phyloP scores from a whole-genome alignment of 139 green algal species.

The Gonium pectorale region DNA sequence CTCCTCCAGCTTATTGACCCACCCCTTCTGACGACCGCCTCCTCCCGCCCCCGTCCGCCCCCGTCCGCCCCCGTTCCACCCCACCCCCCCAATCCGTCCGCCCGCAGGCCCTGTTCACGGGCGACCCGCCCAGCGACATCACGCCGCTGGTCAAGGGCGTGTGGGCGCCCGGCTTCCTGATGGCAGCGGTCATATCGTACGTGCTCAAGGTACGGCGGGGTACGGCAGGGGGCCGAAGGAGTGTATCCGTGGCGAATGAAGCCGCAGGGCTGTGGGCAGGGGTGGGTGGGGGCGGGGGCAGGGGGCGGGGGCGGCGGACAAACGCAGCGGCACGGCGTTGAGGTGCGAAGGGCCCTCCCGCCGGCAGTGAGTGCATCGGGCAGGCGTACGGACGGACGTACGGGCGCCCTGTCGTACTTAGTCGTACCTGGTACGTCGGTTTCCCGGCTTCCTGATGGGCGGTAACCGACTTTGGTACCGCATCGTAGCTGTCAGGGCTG shows the following conservation, averaged over 20 bases:
- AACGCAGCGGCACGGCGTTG: too few species aligned
- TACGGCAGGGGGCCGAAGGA: background rate
- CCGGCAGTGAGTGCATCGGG: too few species aligned
- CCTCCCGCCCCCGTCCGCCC: background rate
- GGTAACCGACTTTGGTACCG: too few species aligned
- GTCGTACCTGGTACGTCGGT: too few species aligned
- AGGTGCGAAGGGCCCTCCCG: too few species aligned
- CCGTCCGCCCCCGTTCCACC: background rate
- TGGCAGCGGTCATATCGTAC: constrained; percentile 48
- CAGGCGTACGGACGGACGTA: too few species aligned
- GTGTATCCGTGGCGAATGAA: background rate
- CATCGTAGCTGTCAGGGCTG: too few species aligned
- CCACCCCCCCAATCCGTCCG: background rate
- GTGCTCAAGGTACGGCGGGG: constrained; percentile 54
- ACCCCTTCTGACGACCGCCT: background rate
- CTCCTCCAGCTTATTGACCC: too few species aligned
- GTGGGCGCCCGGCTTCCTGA: constrained; percentile 53
- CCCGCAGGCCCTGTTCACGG: constrained; percentile 42
- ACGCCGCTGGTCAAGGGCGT: constrained; percentile 47
- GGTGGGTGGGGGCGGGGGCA: background rate
- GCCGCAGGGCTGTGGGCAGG: too few species aligned
- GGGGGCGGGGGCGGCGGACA: too few species aligned
- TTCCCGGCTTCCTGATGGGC: too few species aligned
- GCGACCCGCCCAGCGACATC: constrained; percentile 14
- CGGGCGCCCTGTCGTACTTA: too few species aligned